These are phyloP conservation scores for Ophiocordyceps camponoti-floridani DNA, from an alignment of 2,329 filamentous ascomycete species.

Conservation along the genomic window DNA sequence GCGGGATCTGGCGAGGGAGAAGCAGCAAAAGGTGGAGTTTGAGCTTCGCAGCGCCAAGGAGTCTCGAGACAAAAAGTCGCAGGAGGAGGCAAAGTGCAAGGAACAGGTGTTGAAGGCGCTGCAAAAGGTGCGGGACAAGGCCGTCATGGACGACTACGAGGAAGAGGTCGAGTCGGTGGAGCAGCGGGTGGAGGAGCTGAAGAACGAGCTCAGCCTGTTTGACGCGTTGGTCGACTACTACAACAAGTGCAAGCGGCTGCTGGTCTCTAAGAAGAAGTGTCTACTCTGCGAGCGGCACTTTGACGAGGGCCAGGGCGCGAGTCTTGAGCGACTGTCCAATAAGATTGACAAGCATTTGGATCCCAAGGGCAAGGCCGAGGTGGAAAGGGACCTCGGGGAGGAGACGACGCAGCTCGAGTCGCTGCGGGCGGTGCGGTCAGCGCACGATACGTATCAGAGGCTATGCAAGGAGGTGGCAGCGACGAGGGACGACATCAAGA, in stretches of 20 bases:
- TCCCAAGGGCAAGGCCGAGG: constrained; percentile 41
- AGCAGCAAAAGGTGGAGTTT: constrained; percentile 61
- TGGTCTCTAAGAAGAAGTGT: constrained; percentile 55
- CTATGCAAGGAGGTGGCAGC: constrained; percentile 54
- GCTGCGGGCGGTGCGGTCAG: constrained; percentile 43
- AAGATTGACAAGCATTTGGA: constrained; percentile 48
- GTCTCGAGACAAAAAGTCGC: constrained; percentile 43
- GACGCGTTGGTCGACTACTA: constrained; percentile 57
- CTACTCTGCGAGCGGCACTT: constrained; percentile 60
- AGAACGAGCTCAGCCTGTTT: constrained; percentile 51
- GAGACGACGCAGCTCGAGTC: constrained; percentile 31
- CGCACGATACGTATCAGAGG: constrained; percentile 59
- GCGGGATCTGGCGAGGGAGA: constrained; percentile 52
- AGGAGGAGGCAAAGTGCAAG: constrained; percentile 44
- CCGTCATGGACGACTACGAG: constrained; percentile 34
- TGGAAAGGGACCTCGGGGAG: constrained; percentile 41
- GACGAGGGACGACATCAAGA: constrained; percentile 43
- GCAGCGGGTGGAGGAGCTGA: constrained; percentile 39
- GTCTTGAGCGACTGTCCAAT: constrained; percentile 40
- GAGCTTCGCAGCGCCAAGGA: constrained; percentile 48
- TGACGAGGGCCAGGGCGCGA: constrained; percentile 37
- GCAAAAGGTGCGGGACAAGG: constrained; percentile 21
- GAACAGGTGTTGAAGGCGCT: constrained; percentile 34
- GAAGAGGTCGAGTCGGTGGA: constrained; percentile 31
- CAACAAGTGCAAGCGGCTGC: constrained; percentile 43